Conservation (phyloP, 371 early-diverging fungal genomes). For the Paraphysoderma sedebokerense region DNA sequence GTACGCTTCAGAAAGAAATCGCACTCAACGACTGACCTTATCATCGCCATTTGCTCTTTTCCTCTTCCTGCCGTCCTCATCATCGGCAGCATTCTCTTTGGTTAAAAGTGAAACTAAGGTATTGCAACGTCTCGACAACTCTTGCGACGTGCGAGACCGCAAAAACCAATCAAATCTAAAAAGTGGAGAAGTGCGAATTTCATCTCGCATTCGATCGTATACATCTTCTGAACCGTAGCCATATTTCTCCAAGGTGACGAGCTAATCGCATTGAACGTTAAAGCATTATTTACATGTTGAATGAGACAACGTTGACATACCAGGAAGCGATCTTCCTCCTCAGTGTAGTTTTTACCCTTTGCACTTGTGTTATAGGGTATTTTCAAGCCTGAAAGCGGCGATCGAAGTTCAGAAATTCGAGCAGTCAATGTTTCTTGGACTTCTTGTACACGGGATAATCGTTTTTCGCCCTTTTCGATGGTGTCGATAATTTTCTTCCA, state of each 20-base stretch:
- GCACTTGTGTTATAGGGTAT: constrained; percentile 59
- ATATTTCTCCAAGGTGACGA: constrained; percentile 71
- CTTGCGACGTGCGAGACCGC: constrained; percentile 74
- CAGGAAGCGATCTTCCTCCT: constrained; percentile 92
- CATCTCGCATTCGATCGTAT: constrained; percentile 73
- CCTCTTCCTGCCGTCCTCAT: not conserved
- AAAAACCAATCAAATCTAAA: constrained; percentile 97
- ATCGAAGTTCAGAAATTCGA: constrained; percentile 47
- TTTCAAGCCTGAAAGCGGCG: constrained; percentile 71
- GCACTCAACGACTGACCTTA: too few species aligned
- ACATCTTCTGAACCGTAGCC: constrained; percentile 84
- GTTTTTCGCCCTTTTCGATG: constrained; percentile 76
- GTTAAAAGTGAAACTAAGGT: constrained; percentile 48
- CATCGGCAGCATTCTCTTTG: constrained; percentile 18
- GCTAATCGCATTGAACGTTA: too few species aligned
- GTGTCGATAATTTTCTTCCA: constrained; percentile 69
- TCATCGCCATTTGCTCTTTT: not conserved
- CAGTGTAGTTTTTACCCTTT: constrained; percentile 79
- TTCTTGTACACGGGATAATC: constrained; percentile 55
- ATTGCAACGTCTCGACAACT: constrained; percentile 60
- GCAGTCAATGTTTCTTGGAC: constrained; percentile 58
- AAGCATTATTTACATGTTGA: too few species aligned
- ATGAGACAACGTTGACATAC: constrained; percentile 5
- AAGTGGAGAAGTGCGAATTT: constrained; percentile 59
- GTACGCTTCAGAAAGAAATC: too few species aligned